Evolutionary conservation across 257 asterid genomes (phyloP).

Genomic region (Gynochthodes officinalis): DNA sequence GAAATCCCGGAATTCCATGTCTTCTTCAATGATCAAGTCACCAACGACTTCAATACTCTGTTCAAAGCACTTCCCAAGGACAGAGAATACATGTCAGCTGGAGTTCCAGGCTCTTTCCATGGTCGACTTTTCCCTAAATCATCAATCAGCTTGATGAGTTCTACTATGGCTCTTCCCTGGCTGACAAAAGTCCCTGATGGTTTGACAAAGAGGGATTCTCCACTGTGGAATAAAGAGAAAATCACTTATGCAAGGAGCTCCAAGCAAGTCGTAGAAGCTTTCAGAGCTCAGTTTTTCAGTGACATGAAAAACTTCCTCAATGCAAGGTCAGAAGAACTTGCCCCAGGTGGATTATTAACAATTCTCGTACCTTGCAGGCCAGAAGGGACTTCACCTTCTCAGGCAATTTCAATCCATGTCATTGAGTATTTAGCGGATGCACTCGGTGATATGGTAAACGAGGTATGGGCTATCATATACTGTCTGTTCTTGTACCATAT

Average conservation of each 20-base stretch:
- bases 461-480: neutral
- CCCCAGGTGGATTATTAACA: constrained; percentile 8
- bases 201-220: neutral
- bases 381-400: neutral
- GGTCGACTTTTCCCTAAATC: constrained; percentile 1
- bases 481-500: neutral
- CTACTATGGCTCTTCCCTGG: constrained; percentile 11
- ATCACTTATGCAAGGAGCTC: constrained; percentile 11
- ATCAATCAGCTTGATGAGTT: neutral
- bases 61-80: neutral
- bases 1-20: neutral
- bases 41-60: constrained; percentile 12
- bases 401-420: neutral
- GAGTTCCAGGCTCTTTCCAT: constrained; percentile 15
- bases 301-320: constrained; percentile 2
- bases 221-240: constrained; percentile 5
- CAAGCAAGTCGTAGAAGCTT: neutral
- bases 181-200: neutral
- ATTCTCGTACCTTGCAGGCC: constrained; percentile 1
- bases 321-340: constrained; percentile 13
- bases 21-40: constrained; percentile 5
- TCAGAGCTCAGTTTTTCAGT: neutral
- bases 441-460: constrained; percentile 5
- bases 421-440: neutral
- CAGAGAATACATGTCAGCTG: constrained; percentile 12